Conservation (phyloP, 805 yeast species). For the Yamadazyma sp. region DNA sequence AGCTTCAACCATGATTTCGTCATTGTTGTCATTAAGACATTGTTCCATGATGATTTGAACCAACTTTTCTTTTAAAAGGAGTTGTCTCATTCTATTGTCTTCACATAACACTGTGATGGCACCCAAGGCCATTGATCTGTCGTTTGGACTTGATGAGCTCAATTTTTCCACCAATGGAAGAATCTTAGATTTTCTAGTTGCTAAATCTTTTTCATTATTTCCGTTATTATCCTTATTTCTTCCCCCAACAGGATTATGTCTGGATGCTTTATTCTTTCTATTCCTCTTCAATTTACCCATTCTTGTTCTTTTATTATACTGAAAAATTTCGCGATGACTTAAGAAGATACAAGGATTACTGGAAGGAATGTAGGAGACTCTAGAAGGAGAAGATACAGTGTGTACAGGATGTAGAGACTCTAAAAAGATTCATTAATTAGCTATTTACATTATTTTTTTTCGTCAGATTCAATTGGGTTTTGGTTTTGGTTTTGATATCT, state of each 20-base stretch:
- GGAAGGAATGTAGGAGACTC: too few species aligned
- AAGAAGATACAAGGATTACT: too few species aligned
- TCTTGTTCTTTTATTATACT: too few species aligned
- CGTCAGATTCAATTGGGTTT: too few species aligned
- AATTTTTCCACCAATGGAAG: conserved; percentile 67
- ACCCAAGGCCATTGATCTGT: conserved; percentile 72
- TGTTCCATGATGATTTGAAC: conserved; percentile 62
- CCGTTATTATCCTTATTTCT: conserved; percentile 16
- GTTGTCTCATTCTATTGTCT: conserved; percentile 58
- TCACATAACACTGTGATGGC: conserved; percentile 72
- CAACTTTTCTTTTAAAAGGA: conserved; percentile 69
- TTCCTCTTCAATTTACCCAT: conserved; percentile 80
- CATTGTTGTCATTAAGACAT: conserved; percentile 60
- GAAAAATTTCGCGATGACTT: conserved; percentile 6
- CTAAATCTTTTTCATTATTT: conserved; percentile 41
- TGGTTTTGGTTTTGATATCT: not conserved
- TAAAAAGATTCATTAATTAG: too few species aligned
- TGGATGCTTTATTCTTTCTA: conserved; percentile 33
- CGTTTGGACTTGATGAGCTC: conserved; percentile 61
- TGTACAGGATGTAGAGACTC: too few species aligned
- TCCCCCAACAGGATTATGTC: conserved; percentile 36
- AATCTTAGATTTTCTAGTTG: conserved; percentile 52
- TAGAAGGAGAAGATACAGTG: too few species aligned
- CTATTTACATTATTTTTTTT: not conserved
- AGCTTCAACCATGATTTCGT: conserved; percentile 76